Percentiles rank a stretch among this genome's conserved stretches.
Conservation (phyloP, 441 rosid species). For the Sinapis alba region DNA sequence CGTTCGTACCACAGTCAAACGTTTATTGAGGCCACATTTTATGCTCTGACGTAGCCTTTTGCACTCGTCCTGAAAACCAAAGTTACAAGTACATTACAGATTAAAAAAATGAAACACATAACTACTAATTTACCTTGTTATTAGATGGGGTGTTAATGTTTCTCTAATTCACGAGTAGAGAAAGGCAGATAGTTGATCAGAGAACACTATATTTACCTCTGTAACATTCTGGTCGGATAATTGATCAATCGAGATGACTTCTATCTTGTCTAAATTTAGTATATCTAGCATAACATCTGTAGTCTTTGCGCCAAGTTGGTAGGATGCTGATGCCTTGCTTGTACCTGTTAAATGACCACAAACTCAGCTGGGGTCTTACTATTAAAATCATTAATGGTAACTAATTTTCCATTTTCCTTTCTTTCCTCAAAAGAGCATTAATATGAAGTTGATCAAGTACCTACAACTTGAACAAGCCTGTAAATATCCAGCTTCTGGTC, state of each 20-base stretch:
- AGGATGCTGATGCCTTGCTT: conserved; percentile 59
- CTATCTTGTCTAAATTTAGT: conserved; percentile 75
- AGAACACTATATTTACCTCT: conserved; percentile 59
- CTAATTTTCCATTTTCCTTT: conserved; percentile 6
- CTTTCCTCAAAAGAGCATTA: conserved; percentile 27
- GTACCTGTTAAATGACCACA: conserved; percentile 57
- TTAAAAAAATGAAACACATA: background rate
- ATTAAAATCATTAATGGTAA: background rate
- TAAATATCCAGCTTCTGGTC: conserved; percentile 78
- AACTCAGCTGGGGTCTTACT: conserved; percentile 30
- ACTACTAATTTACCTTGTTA: conserved; percentile 9
- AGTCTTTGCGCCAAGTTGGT: conserved; percentile 66
- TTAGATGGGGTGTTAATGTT: background rate
- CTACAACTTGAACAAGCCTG: conserved; percentile 94
- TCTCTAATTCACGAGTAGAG: background rate
- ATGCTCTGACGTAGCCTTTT: conserved; percentile 65
- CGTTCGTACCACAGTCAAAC: conserved; percentile 74
- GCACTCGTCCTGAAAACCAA: conserved; percentile 84
- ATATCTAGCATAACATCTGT: conserved; percentile 75
- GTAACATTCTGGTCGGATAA: conserved; percentile 92
- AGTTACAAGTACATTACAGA: conserved; percentile 27
- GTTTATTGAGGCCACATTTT: conserved; percentile 72
- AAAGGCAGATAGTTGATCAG: background rate
- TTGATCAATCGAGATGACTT: conserved; percentile 68
- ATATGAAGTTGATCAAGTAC: conserved; percentile 51